phyloP scores from a whole-genome alignment of 805 yeast genomes.

The Cyberlindnera maclurae region DNA sequence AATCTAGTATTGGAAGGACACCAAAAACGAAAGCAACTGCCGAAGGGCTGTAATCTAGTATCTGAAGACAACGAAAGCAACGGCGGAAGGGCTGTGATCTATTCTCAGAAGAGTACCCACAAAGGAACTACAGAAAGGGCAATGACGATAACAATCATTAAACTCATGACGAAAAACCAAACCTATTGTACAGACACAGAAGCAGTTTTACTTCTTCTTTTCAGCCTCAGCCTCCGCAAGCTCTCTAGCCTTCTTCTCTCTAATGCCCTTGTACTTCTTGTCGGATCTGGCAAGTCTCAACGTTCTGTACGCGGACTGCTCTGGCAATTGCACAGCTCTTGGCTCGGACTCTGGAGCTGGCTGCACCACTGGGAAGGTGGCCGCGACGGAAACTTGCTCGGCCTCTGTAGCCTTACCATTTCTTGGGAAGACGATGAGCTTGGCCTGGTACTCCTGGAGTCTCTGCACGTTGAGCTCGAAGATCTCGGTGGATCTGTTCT shows the following conservation, averaged over 20 bases:
- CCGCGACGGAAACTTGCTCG: constrained; percentile 68
- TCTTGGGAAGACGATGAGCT: constrained; percentile 93
- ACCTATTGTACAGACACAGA: constrained; percentile 18
- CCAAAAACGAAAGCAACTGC: too few species aligned
- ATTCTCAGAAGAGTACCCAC: too few species aligned
- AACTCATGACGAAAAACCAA: constrained; percentile 10
- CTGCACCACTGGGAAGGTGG: constrained; percentile 89
- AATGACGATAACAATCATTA: neutral
- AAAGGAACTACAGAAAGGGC: too few species aligned
- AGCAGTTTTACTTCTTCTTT: constrained; percentile 81
- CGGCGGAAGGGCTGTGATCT: too few species aligned
- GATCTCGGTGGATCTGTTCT: constrained; percentile 94
- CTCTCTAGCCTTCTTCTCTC: constrained; percentile 96
- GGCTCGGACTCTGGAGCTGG: constrained; percentile 64
- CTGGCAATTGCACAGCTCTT: constrained; percentile 74
- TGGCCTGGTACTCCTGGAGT: constrained; percentile 92
- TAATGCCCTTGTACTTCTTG: constrained; percentile 89
- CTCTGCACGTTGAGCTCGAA: constrained; percentile 93
- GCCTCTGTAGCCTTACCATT: constrained; percentile 78
- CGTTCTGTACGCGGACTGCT: constrained; percentile 82
- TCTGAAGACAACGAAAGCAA: too few species aligned
- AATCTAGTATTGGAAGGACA: too few species aligned
- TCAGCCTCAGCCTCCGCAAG: constrained; percentile 99
- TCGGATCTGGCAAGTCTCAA: constrained; percentile 93
- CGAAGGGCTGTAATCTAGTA: too few species aligned